Evolutionary conservation across 2,329 filamentous ascomycete species (phyloP), one percentile per base, ranked within the genome.

Genomic region (Arthrobotrys sphaeroides): DNA sequence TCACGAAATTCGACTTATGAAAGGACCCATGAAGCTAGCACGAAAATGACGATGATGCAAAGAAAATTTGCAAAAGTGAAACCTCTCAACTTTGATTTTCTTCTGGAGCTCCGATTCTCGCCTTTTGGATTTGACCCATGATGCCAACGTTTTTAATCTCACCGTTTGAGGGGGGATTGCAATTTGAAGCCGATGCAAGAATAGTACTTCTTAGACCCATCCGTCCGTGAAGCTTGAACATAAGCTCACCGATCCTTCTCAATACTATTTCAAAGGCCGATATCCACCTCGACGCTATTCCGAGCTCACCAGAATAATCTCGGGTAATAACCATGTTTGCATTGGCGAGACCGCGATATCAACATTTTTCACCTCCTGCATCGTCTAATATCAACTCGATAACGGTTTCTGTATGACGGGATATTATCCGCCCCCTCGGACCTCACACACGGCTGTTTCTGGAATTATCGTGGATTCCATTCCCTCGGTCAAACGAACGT

Each of bases 191-290:
- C 51, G 51, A 38, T 55, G 22, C 51, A 55, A 55, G 18, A 55
- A 55, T 55, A 55, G 51, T 55, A 55, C 51, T 55, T n/a, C n/a
- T n/a, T 38, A 55, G 51, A 24, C 51, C 51, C 51, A 55, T 55
- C 51, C 31, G 51, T 55, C 51, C 51, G 51, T 55, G 51, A 55
- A 55, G 51, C 51, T 55, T 55, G 31, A 55, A 55, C 51, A 38
- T 55, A 55, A 55, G 51, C 51, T 55, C 51, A 36, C 31, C 18
- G 18, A 22, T 22, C 28, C 51, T 24, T 55, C 13, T 55, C 31
- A 55, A n/a, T n/a, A n/a, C n/a, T n/a, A n/a, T n/a, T n/a, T n/a
- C n/a, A n/a, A n/a, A n/a, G n/a, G n/a, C n/a, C n/a, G n/a, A n/a
- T 55, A 38, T 55, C 31, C 16, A 22, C 12, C 36, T 38, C 51